Percentiles rank a stretch among this genome's conserved stretches.
These are phyloP conservation scores for Pythium rishiriense DNA, from an alignment of 352 stramenopile genomes.

Conservation along the genomic window DNA sequence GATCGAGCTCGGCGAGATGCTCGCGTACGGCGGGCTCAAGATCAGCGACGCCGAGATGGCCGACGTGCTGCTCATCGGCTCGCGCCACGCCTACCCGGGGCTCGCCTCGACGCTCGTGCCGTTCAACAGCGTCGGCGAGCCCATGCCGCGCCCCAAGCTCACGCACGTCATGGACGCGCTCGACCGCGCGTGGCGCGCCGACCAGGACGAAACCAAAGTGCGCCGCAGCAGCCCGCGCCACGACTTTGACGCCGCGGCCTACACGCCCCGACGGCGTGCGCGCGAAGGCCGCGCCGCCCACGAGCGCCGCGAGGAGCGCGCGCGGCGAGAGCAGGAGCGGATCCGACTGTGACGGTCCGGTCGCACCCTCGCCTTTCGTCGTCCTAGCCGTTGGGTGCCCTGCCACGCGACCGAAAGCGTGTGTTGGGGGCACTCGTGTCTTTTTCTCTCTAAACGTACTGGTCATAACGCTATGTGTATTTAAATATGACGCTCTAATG, in stretches of 20 bases:
- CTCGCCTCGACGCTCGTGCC: slow-evolving; percentile 12
- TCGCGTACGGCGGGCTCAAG: slow-evolving; percentile 22
- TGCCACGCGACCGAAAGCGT: too few species aligned
- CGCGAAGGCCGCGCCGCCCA: slow-evolving; percentile 6
- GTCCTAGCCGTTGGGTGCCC: too few species aligned
- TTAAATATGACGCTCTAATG: slow-evolving; percentile 23
- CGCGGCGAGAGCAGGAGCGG: slow-evolving; percentile 11
- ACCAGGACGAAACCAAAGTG: slow-evolving; percentile 12
- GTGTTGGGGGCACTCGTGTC: too few species aligned
- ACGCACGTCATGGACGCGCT: slow-evolving; percentile 23
- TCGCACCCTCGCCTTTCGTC: background rate
- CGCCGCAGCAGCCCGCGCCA: background rate
- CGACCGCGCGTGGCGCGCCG: slow-evolving; percentile 12
- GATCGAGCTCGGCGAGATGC: slow-evolving; percentile 24
- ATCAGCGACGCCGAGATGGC: slow-evolving; percentile 25
- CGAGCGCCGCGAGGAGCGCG: slow-evolving; percentile 9
- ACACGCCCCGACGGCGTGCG: slow-evolving; percentile 11
- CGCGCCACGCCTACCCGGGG: slow-evolving; percentile 14
- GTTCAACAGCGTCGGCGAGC: slow-evolving; percentile 23
- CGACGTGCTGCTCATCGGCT: slow-evolving; percentile 23
- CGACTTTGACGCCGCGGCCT: background rate
- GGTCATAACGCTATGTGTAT: background rate
- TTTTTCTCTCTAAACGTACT: background rate
- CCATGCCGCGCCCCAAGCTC: slow-evolving; percentile 20
- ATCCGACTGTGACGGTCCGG: background rate